Base-by-base conservation (phyloP, 495 filamentous ascomycete genomes). In the Glutinoglossum americanum region DNA sequence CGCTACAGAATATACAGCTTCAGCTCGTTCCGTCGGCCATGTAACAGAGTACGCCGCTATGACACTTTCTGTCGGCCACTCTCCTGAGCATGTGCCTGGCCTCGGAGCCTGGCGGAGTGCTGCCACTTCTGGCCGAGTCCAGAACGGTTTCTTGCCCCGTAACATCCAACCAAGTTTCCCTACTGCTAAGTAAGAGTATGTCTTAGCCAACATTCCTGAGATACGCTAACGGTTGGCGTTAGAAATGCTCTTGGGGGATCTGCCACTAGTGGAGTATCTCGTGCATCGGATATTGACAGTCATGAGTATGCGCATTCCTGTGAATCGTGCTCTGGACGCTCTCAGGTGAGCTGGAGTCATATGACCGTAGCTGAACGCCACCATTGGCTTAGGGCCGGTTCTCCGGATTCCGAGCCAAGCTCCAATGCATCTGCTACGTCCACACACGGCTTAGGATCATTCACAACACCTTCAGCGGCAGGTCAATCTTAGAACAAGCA, bases 1-100 rank as follows among this genome's bases (percentile, higher is more conserved):
- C 57, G 84, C 89, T 33, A 88, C 90, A 47, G 93, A 98, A 71
- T 97, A 96, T 67, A 94, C 49, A 32, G 49, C 49, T 30, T 53
- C 49, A 53, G 49, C 49, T 53, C 49, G 49, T 53, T 53, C 49
- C 11, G 49, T 53, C n/a, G 49, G 49, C 13, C 49, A 53, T 32
- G 21, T 15, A 1, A 28, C 49, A 11, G 49, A 30, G 19, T 53
- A 53, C 28, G 49, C 25, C 11, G 26, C 49, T 30, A 6, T 53
- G 49, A 25, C 49, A 13, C 25, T 23, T 30, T 53, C 49, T 32
- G 49, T 30, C 17, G 49, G 28, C 23, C 49, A 53, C 11, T 53
- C 49, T 53, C 49, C 49, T 17, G 49, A 53, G 28, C 49, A 1
- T 32, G 5, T 53, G 19, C 49, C 28, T 53, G 23, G 49, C 28